phyloP scores from a whole-genome alignment of 805 yeast species.

The Cephaloascus albidus region DNA sequence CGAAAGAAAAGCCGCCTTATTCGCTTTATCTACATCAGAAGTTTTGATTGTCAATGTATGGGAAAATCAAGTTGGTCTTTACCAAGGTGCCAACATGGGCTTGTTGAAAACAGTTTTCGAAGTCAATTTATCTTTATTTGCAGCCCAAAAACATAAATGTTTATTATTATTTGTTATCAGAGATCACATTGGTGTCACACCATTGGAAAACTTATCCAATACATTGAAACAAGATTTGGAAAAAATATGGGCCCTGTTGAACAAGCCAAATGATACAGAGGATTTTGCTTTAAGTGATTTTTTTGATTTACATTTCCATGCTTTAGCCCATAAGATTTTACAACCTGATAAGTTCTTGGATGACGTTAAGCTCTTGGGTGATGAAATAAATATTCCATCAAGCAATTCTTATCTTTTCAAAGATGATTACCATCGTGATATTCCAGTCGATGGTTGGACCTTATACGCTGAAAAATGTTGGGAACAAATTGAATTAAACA shows the following conservation, averaged over 20 bases:
- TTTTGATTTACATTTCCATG: conserved; percentile 75
- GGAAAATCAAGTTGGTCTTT: conserved; percentile 95
- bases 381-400: conserved; percentile 34
- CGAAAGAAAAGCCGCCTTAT: conserved; percentile 91
- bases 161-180: conserved; percentile 80
- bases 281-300: conserved; percentile 57
- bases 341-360: conserved; percentile 61
- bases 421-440: conserved; percentile 65
- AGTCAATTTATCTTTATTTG: conserved; percentile 82
- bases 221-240: conserved; percentile 65
- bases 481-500: conserved; percentile 89
- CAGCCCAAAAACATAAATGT: conserved; percentile 55
- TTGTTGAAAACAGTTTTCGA: conserved; percentile 91
- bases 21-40: conserved; percentile 89
- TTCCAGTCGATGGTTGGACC: conserved; percentile 96
- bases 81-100: conserved; percentile 98
- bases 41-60: conserved; percentile 86
- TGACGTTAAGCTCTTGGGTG: conserved; percentile 58
- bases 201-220: conserved; percentile 57
- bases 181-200: conserved; percentile 85
- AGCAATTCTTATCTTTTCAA: conserved; percentile 40
- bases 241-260: conserved; percentile 69
- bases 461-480: conserved; percentile 85
- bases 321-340: conserved; percentile 78
- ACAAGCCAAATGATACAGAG: conserved; percentile 60